Evolutionary conservation across 2,329 filamentous ascomycete genomes (phyloP), one percentile per base, ranked within the genome.

Genomic region (Aureobasidium mangrovei): DNA sequence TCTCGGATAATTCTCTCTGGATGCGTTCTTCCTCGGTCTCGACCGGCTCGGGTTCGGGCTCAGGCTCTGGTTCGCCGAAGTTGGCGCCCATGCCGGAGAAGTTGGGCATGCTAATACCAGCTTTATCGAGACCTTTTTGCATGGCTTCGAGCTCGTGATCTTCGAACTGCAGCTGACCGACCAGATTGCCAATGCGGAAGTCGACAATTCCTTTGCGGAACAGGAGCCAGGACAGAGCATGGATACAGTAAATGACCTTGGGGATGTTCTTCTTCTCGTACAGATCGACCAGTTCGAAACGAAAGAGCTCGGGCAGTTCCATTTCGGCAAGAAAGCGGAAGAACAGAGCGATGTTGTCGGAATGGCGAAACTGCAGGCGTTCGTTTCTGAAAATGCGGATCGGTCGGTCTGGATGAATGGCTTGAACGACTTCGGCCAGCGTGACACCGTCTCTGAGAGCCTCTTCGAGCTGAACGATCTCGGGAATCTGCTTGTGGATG

Each of bases 241-340:
- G 93, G 51, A 98, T 93, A 67, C 93, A 98, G 73, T 98, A 95
- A 58, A 98, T 98, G 67, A 97, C 94, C 70, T 97, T 98, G 3
- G 93, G 93, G 1, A 97, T 94, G 64, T 98, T 98, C 73, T 98
- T 98, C 77, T 97, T 98, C 71, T 98, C 94, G 74, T 98, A 98
- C 9, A 98, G 74, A 70, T 98, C 93, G 60, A 97, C 95, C 43
- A 97, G 77, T 69, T 98, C 93, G 69, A 98, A 98, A 55, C 91
- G 84, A 69, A 98, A 98, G 18, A 98, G 79, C 63, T 98, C 94
- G 1, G 93, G 93, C 3, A 98, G 75, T 64, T 95, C 87, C 7
- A 96, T 83, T 57, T 96, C 88, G 59, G 91, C 88, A 1, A 98
- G 78, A 60, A 95, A 95, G 56, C 87, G 83, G 72, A 97, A 97